Percentiles rank a stretch among this genome's conserved stretches.
phyloP scores from a whole-genome alignment of 345 rosid species.

The Geranium rotundifolium region DNA sequence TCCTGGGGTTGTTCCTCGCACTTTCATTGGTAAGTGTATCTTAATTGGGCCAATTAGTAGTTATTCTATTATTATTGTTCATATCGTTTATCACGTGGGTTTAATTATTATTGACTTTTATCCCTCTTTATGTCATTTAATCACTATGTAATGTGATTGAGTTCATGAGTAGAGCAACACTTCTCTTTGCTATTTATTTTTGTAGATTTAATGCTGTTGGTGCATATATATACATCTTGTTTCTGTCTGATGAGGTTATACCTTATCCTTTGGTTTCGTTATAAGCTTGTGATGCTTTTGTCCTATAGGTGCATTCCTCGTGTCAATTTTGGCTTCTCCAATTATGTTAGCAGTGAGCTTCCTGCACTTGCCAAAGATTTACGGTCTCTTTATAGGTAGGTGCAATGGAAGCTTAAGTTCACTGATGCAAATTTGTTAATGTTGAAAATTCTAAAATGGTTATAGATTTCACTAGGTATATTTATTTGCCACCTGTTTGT shows the following conservation, averaged over 20 bases:
- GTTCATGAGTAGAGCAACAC: not conserved
- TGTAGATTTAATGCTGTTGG: not conserved
- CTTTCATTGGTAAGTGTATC: conserved; percentile 54
- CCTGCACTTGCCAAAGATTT: conserved; percentile 61
- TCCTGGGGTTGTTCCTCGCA: conserved; percentile 97
- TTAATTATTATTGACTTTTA: no score
- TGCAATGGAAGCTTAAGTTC: conserved; percentile 2
- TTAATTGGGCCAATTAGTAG: not conserved
- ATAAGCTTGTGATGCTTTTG: not conserved
- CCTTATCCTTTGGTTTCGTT: not conserved
- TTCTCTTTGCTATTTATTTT: not conserved
- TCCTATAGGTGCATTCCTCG: conserved; percentile 58
- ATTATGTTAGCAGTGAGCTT: conserved; percentile 31
- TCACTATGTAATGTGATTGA: not conserved
- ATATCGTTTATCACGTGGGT: no score
- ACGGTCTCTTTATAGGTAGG: conserved; percentile 62
- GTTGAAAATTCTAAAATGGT: not conserved
- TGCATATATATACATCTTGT: no score
- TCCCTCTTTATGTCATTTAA: no score
- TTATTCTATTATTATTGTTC: not conserved
- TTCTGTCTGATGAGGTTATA: not conserved
- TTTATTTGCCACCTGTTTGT: not conserved
- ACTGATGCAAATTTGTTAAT: not conserved
- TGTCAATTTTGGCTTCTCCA: conserved; percentile 63
- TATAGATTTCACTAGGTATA: not conserved